Conservation (phyloP, 306 rosid species). For the Quercus suber region DNA sequence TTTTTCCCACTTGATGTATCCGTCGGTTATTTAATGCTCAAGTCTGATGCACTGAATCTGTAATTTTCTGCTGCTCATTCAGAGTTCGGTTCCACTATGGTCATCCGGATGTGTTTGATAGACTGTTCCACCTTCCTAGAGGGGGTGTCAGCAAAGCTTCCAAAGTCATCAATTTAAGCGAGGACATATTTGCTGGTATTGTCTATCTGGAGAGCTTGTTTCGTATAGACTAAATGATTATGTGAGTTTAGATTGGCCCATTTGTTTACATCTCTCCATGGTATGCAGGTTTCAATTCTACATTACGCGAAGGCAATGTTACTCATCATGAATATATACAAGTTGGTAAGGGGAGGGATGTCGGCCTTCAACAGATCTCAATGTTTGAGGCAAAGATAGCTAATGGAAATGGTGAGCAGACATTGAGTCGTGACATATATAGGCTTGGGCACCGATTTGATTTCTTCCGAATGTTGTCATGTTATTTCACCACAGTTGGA, state of each 20-base stretch:
- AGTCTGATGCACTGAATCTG: slow-evolving; percentile 11
- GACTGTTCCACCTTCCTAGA: slow-evolving; percentile 95
- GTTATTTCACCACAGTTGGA: slow-evolving; percentile 83
- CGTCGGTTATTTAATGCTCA: not conserved
- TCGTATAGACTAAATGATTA: not conserved
- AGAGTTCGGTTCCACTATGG: slow-evolving; percentile 99
- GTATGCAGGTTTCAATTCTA: slow-evolving; percentile 81
- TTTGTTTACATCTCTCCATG: slow-evolving; percentile 7
- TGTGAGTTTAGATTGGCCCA: slow-evolving; percentile 1
- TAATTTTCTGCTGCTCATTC: slow-evolving; percentile 39
- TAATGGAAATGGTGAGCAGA: slow-evolving; percentile 94
- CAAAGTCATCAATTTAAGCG: slow-evolving; percentile 85
- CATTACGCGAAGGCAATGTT: slow-evolving; percentile 85
- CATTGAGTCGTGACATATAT: slow-evolving; percentile 89
- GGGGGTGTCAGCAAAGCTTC: slow-evolving; percentile 99
- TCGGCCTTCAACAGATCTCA: slow-evolving; percentile 95
- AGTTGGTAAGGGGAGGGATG: slow-evolving; percentile 98
- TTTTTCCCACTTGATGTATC: not conserved
- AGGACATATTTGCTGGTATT: slow-evolving; percentile 98
- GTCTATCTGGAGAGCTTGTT: slow-evolving; percentile 4
- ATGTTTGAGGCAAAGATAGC: slow-evolving; percentile 98
- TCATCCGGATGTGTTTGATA: slow-evolving; percentile 95
- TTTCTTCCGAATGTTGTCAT: slow-evolving; percentile 90
- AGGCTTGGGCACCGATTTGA: slow-evolving; percentile 97
- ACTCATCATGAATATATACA: slow-evolving; percentile 98